Base-by-base conservation (phyloP, 2,329 filamentous ascomycete genomes). In the Monosporascus sp. region DNA sequence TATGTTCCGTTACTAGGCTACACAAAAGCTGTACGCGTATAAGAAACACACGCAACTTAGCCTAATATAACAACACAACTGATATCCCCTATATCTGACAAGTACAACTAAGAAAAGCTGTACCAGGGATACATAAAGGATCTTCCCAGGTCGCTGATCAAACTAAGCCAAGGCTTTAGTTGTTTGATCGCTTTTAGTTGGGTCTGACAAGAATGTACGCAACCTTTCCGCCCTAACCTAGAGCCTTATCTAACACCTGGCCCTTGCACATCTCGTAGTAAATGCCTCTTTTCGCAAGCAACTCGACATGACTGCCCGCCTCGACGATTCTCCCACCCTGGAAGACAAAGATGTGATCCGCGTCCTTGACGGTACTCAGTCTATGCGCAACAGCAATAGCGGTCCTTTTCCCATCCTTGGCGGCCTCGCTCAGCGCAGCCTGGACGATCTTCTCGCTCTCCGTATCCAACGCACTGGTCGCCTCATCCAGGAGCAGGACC, bases 321-420 rank as follows among this genome's bases (percentile, higher is more conserved):
- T 84, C 81, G 5, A 80, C 69, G 49, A 84, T 73, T 17, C 66
- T 70, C 19, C 77, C 77, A 8, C 73, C 67, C 6, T 80, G 76
- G 60, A 85, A 79, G 0, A 85, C 80, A 56, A 79, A 82, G 36
- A 85, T 85, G 3, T 72, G 65, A 64, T 84, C 79, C 27, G 78
- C 69, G 36, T 73, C 64, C 34, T 68, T 63, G 46, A 65, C 56
- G 9, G 64, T 66, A 3, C 59, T 60, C 17, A 66, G 50, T 1
- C 64, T 55, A 34, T 66, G 64, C 9, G 64, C 64, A 22, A 66
- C 61, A 2, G 57, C 59, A 31, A 65, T 60, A 2, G 61, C 63
- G 5, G 58, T 64, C 7, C 59, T 56, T 14, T 54, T 52, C 7
- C 40, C 54, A 14, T 22, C 19, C 2, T 48, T 16, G 3, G 53